Conservation (phyloP, 2,329 filamentous ascomycete species). For the Paramyrothecium sp. region DNA sequence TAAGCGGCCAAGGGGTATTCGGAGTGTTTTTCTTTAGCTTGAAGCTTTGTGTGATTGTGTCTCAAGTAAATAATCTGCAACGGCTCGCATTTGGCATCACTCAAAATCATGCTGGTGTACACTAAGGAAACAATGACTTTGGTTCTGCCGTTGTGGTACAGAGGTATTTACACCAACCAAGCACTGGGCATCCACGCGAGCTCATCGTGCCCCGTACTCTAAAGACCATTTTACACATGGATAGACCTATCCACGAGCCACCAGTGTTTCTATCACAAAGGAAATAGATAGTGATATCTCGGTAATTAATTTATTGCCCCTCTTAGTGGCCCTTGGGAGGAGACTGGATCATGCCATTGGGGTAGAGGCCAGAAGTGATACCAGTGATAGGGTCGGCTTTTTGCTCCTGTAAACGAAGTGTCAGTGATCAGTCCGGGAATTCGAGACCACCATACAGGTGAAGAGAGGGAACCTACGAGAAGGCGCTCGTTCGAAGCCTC, state of each 20-base stretch:
- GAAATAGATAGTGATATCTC: constrained; percentile 23
- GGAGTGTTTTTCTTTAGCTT: constrained; percentile 7
- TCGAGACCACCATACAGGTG: not conserved
- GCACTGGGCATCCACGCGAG: constrained; percentile 27
- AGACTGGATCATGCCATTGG: constrained; percentile 77
- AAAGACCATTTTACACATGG: constrained; percentile 33
- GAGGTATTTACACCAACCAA: constrained; percentile 36
- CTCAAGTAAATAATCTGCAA: too few relatives aligned
- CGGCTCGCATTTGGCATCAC: too few relatives aligned
- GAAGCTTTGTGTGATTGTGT: not conserved
- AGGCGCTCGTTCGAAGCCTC: constrained; percentile 93
- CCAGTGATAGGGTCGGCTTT: constrained; percentile 85
- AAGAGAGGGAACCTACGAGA: constrained; percentile 56
- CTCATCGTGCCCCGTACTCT: constrained; percentile 24
- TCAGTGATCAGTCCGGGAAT: constrained; percentile 10
- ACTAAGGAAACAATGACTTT: constrained; percentile 27
- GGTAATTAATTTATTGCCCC: constrained; percentile 5
- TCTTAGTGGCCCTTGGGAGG: constrained; percentile 50
- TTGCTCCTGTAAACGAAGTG: constrained; percentile 61
- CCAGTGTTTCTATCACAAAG: constrained; percentile 32
- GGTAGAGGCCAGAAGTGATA: constrained; percentile 75
- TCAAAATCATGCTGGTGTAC: not conserved
- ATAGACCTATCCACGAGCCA: constrained; percentile 24
- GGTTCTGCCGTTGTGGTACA: constrained; percentile 40
- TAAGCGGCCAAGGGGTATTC: not conserved